Percentiles rank a stretch among this genome's conserved stretches.
Evolutionary conservation across 2,329 filamentous ascomycete genomes (phyloP).

Genomic region (Verticillium albo-atrum): DNA sequence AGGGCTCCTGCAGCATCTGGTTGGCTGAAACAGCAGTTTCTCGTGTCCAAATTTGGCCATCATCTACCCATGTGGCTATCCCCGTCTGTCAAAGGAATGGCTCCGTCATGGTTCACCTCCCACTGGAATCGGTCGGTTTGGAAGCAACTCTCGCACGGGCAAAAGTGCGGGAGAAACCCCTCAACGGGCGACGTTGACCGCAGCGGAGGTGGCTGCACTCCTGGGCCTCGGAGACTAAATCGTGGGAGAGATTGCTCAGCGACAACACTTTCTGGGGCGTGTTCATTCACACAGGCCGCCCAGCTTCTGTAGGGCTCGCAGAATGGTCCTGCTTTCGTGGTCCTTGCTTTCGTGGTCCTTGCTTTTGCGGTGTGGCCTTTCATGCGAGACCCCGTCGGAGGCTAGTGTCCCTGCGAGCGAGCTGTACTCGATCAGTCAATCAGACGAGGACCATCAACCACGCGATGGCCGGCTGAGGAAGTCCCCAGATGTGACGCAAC

Average conservation of each 20-base stretch:
- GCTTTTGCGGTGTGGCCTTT: too few relatives aligned
- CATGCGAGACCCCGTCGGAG: too few relatives aligned
- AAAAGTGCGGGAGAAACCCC: not conserved
- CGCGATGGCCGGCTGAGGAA: too few relatives aligned
- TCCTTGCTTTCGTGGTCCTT: not conserved
- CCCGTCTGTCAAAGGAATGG: not conserved
- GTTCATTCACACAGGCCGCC: not conserved
- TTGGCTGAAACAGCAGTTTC: slow-evolving; percentile 13
- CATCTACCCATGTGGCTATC: slow-evolving; percentile 5
- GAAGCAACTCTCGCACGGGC: not conserved
- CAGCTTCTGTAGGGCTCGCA: too few relatives aligned
- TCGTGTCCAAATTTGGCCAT: slow-evolving; percentile 15
- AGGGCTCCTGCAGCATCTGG: slow-evolving; percentile 8
- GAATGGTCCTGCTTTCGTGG: not conserved
- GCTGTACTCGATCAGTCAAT: too few relatives aligned
- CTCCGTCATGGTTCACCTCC: not conserved
- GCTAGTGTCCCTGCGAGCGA: too few relatives aligned
- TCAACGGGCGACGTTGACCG: not conserved
- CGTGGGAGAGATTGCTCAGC: too few relatives aligned
- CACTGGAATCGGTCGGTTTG: not conserved
- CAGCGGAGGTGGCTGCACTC: not conserved
- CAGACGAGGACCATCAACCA: too few relatives aligned
- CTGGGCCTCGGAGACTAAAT: not conserved
- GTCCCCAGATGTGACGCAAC: too few relatives aligned
- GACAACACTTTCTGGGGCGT: too few relatives aligned